Base-by-base conservation (phyloP, 768 basidiomycete genomes). In the Hortiboletus flavorubellus region DNA sequence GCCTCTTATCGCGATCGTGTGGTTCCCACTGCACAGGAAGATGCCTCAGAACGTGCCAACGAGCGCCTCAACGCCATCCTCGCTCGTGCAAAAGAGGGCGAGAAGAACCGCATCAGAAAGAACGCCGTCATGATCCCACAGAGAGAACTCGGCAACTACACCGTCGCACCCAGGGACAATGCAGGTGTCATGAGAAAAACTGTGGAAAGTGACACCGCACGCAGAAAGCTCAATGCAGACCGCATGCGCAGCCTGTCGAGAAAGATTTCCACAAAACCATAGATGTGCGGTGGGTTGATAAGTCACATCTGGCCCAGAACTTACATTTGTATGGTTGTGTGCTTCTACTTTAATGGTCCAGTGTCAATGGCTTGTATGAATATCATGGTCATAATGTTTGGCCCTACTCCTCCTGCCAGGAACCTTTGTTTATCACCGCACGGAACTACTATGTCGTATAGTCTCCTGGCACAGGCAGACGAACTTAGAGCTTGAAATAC, bases 121-220 rank as follows among this genome's bases (percentile, higher is more conserved):
- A 89, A 93, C 52, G 88, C 89, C 3, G 92, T 93, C 34, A 80
- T 82, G 75, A 92, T 95, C 53, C 92, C 93, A 2, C 81, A 89
- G 68, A 75, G 85, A 50, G 81, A 88, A 54, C 66, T 92, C 14
- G 85, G 87, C 48, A 87, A 76, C 55, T 95, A 92, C 70, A 88
- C 87, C 0, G 82, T 93, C 29, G 92, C 91, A 39, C 92, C 92
- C 8, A 80, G 72, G 67, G 62, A 69, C 49, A 84, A 80, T 49
- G 72, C 78, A 5, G 86, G 85, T 2, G 63, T 83, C 38, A 59
- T 74, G 50, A 77, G 78, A 64, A 71, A 69, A 31, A 87, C 84
- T 48, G 88, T 92, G 21, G 88, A 89, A 55, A 80, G 76, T 55
- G 89, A 92, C 68, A 80, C 84, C 52, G 86, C 86, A 60, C 77